Conservation (phyloP, 2,329 filamentous ascomycete species). For the Xylaria hypoxylon region DNA sequence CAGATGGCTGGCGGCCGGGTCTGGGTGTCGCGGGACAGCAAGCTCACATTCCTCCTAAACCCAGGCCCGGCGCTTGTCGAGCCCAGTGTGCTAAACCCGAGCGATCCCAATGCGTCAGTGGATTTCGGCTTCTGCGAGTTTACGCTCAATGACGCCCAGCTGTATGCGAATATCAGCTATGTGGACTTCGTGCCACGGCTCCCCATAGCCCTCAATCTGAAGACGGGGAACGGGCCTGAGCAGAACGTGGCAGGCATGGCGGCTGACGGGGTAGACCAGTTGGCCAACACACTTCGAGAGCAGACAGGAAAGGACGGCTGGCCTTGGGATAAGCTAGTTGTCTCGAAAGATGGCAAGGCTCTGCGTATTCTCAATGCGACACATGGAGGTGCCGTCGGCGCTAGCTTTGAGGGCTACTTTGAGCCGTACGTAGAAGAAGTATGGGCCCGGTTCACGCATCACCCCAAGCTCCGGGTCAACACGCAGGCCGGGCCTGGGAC, state of each 20-base stretch:
- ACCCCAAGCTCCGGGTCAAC: slow-evolving; percentile 65
- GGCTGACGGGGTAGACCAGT: slow-evolving; percentile 64
- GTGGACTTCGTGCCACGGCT: slow-evolving; percentile 73
- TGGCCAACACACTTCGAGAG: slow-evolving; percentile 65
- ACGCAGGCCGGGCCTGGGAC: slow-evolving; percentile 71
- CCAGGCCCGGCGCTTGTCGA: slow-evolving; percentile 74
- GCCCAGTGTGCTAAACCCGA: slow-evolving; percentile 73
- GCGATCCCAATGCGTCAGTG: slow-evolving; percentile 64
- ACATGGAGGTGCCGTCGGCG: slow-evolving; percentile 56
- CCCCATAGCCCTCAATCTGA: slow-evolving; percentile 65
- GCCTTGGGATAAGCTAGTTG: slow-evolving; percentile 70
- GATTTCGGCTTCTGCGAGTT: slow-evolving; percentile 72
- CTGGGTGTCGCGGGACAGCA: slow-evolving; percentile 68
- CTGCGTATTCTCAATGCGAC: slow-evolving; percentile 60
- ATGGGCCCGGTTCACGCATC: slow-evolving; percentile 52
- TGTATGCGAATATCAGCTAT: slow-evolving; percentile 74
- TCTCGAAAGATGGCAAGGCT: slow-evolving; percentile 48
- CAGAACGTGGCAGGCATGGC: slow-evolving; percentile 70
- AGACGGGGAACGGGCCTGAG: slow-evolving; percentile 55
- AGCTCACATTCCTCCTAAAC: slow-evolving; percentile 72
- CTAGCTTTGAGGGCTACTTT: slow-evolving; percentile 59
- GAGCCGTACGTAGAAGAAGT: slow-evolving; percentile 58
- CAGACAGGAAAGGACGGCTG: slow-evolving; percentile 68
- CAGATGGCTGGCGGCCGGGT: slow-evolving; percentile 73
- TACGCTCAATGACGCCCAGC: slow-evolving; percentile 66